Evolutionary conservation across 345 rosid genomes (phyloP), one percentile per base, ranked within the genome.

Genomic region (Citrus unshiu): DNA sequence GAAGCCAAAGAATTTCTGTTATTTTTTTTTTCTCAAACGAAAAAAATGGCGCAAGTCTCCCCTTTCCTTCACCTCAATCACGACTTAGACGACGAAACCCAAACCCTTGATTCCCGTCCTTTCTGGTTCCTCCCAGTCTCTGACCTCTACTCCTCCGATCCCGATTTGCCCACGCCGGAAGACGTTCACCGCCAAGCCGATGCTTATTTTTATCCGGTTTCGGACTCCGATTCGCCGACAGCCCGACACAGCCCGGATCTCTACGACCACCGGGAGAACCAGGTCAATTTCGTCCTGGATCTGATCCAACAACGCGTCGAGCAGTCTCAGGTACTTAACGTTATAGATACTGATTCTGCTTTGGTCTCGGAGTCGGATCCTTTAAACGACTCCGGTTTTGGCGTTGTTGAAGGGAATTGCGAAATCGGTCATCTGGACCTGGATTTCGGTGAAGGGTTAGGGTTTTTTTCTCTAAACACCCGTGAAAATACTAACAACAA

Each of bases 291-390:
- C 84, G 98, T 92, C 71, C 89, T 93, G 95, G 98, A 95, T 89
- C 89, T 95, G 81, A 85, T 95, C 65, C 97, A 93, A 63, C 93
- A 92, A 84, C 98, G 97, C 67, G 95, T 92, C 69, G 98, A 95
- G 85, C 95, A 93, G 75, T 92, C 98, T 80, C 89, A 86, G 83
- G 86, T 86, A 21, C 73, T 81, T 59, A 79, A 40, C 57, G 65
- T 21, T 71, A 61, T 9, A 30, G 74, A 71, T 54, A 71, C 18
- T 71, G 1, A 21, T 34, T 46, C 74, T 54, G 82, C 61, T 25
- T 78, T 82, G 39, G 85, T 75, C 61, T 79, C 82, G 74, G 78
- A 78, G 9, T 70, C 81, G 35, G 92, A 83, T 71, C 81, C 90
- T 9, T 79, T 84, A 8, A 74, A 30, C 29, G 88, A 84, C 5